Evolutionary conservation across 768 basidiomycete genomes (phyloP).

Genomic region (Auriculariales sp.): DNA sequence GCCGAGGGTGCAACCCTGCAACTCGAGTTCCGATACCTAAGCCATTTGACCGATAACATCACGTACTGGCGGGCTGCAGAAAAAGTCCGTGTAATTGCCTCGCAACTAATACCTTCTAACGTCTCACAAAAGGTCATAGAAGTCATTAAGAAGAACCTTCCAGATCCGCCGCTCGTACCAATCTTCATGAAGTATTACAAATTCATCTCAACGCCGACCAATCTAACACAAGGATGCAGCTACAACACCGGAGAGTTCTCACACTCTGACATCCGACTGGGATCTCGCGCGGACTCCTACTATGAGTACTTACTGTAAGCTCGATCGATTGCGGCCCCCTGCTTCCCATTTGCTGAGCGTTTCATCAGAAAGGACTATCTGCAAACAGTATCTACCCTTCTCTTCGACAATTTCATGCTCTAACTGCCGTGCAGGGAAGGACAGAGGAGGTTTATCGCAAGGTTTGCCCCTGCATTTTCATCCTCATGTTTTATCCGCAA

Average conservation of each 20-base stretch:
- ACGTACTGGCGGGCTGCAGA: constrained; percentile 74
- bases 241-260: constrained; percentile 35
- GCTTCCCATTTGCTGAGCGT: constrained; percentile 5
- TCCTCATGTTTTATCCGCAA: neutral
- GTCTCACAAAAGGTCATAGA: constrained; percentile 40
- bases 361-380: constrained; percentile 54
- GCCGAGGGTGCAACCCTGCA: constrained; percentile 85
- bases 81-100: constrained; percentile 28
- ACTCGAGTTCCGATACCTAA: constrained; percentile 84
- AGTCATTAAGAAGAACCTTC: constrained; percentile 44
- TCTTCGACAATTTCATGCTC: neutral
- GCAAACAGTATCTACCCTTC: no score
- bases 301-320: constrained; percentile 80
- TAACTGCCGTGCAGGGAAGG: constrained; percentile 24
- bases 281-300: constrained; percentile 85
- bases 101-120: no score
- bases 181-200: constrained; percentile 62
- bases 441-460: constrained; percentile 67
- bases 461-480: constrained; percentile 23
- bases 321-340: neutral
- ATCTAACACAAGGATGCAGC: constrained; percentile 16
- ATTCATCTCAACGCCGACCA: constrained; percentile 1
- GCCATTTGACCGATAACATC: constrained; percentile 58
- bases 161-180: constrained; percentile 63
- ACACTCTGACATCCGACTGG: constrained; percentile 67